phyloP scores from a whole-genome alignment of 2,329 filamentous ascomycete species.

The Fusarium aywerte region DNA sequence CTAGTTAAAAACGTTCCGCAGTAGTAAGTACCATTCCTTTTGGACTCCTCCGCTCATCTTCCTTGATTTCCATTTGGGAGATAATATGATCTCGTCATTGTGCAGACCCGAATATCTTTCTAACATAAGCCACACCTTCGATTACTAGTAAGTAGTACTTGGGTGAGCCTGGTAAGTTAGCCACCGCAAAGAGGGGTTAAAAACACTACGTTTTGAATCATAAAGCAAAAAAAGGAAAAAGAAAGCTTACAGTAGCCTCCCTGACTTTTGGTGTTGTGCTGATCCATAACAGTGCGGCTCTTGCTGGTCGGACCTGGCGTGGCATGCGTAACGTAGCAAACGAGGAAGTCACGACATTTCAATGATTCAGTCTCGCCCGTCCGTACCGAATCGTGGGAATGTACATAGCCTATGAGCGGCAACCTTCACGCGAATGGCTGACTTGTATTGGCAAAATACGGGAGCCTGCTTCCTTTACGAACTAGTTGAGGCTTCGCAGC shows the following conservation, averaged over 20 bases:
- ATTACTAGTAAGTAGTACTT: background rate
- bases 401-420: background rate
- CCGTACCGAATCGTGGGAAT: background rate
- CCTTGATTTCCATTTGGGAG: slow-evolving; percentile 14
- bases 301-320: background rate
- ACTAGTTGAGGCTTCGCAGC: slow-evolving; percentile 1
- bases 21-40: slow-evolving; percentile 19
- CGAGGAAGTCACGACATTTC: slow-evolving; percentile 6
- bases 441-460: background rate
- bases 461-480: slow-evolving; percentile 16
- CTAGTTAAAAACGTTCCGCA: no score
- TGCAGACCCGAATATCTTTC: slow-evolving; percentile 18
- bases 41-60: slow-evolving; percentile 12
- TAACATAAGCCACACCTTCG: no score
- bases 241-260: background rate
- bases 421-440: slow-evolving; percentile 8
- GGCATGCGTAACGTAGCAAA: slow-evolving; percentile 8
- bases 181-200: background rate
- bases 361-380: background rate
- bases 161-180: background rate
- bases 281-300: slow-evolving; percentile 18
- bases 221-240: background rate
- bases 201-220: slow-evolving; percentile 6
- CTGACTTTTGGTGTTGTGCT: slow-evolving; percentile 7
- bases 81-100: slow-evolving; percentile 30